Conservation (phyloP, 306 rosid species). For the Cucumis hystrix region DNA sequence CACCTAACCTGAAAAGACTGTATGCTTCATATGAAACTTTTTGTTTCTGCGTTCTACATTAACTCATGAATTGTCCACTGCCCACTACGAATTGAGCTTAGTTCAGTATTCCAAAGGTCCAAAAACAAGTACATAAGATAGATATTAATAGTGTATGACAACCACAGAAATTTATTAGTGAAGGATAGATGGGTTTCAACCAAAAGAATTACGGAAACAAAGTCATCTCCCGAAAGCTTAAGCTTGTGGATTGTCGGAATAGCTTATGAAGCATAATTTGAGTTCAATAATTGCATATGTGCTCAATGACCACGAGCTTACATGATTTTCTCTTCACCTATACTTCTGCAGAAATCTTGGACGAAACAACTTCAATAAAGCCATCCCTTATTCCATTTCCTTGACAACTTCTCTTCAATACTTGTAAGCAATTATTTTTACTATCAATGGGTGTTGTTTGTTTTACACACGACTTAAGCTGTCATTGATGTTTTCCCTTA, state of each 20-base stretch:
- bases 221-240: not conserved
- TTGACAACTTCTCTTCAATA: constrained; percentile 36
- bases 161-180: not conserved
- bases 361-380: constrained; percentile 41
- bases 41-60: not conserved
- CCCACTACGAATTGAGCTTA: not conserved
- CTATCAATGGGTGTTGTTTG: not conserved
- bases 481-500: not conserved
- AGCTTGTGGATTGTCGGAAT: not conserved
- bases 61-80: not conserved
- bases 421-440: constrained; percentile 41
- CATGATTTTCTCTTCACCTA: constrained; percentile 1
- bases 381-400: constrained; percentile 55
- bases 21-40: constrained; percentile 35
- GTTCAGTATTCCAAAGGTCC: not conserved
- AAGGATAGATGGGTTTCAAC: not conserved
- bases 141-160: not conserved
- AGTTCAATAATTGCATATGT: not conserved
- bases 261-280: not conserved
- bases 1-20: constrained; percentile 55
- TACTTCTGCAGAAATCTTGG: constrained; percentile 69
- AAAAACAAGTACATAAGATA: not conserved
- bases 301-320: not conserved
- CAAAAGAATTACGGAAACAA: not conserved
- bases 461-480: not conserved